Base-by-base conservation (phyloP, 176 grass and related monocot species). In the Melocanna baccifera region DNA sequence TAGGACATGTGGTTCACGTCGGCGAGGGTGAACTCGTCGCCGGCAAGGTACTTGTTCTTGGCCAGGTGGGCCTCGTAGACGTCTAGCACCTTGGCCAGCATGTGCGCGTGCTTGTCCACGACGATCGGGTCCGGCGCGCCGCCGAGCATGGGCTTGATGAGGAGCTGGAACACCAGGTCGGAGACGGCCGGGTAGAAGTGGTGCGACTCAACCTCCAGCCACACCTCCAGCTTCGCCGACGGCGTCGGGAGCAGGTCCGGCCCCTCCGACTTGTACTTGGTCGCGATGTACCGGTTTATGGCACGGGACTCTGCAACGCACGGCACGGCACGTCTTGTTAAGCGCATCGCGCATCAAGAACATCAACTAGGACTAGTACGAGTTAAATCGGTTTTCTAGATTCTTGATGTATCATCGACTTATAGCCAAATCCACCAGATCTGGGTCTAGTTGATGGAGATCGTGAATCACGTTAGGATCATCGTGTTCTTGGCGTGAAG, bases 181-280 rank as follows among this genome's bases (percentile, higher is more conserved):
- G 75, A 57, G 3, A 28, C 83, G 22, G 79, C 20, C 3, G 86
- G 83, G 59, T 81, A 45, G 90, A 99, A 96, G 85, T 99, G 86
- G 77, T 91, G 90, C 22, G 89, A 78, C 69, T 99, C 93, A 14
- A 93, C 91, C 76, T 98, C 92, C 0, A 95, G 87, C 92, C 95
- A 98, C 29, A 85, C 66, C 81, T 92, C 91, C 20, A 96, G 70
- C 86, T 84, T 61, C 13, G 78, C 97, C 52, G 81, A 88, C 36
- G 76, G 28, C 1, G 43, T 19, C 1, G 88, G 76, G 3, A 94
- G 18, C 3, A 99, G 89, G 4, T 89, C 78, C 0, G 78, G 0
- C 0, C 91, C 89, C 1, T 70, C 39, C 1, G 75, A 83, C 76
- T 72, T 85, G 90, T 88, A 99, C 87, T 91, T 99, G 62, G 36